Evolutionary conservation across 1,284 basidiomycete species (phyloP).

Genomic region (Malassezia arunalokei): DNA sequence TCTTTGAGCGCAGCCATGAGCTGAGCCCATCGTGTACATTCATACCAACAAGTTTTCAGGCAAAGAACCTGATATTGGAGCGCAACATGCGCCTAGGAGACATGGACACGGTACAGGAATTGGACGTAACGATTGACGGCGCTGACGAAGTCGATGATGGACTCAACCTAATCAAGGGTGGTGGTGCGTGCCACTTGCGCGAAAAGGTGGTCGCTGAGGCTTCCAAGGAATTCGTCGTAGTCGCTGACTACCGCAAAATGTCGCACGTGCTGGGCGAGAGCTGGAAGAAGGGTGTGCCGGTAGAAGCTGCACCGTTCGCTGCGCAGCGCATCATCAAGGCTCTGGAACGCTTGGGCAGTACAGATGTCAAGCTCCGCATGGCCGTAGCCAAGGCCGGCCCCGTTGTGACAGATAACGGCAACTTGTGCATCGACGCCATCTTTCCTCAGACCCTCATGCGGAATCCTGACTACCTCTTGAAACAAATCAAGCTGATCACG

Average conservation of each 20-base stretch:
- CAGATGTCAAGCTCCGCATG: constrained; percentile 32
- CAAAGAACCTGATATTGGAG: constrained; percentile 80
- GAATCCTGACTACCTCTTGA: constrained; percentile 29
- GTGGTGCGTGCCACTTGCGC: constrained; percentile 87
- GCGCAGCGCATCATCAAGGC: constrained; percentile 59
- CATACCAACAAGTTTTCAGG: constrained; percentile 65
- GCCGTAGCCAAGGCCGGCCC: constrained; percentile 64
- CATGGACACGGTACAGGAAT: constrained; percentile 57
- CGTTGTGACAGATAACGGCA: constrained; percentile 76
- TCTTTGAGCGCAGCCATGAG: constrained; percentile 67
- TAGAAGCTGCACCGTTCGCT: constrained; percentile 93
- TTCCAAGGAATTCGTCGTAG: constrained; percentile 74
- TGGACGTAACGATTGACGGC: constrained; percentile 93
- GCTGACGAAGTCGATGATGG: constrained; percentile 84
- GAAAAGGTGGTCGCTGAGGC: constrained; percentile 94
- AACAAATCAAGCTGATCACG: constrained; percentile 50
- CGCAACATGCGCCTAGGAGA: constrained; percentile 70
- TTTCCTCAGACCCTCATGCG: constrained; percentile 35
- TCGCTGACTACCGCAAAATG: constrained; percentile 87
- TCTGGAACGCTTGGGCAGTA: constrained; percentile 32
- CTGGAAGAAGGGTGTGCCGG: constrained; percentile 76
- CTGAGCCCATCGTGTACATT: constrained; percentile 56
- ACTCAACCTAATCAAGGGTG: constrained; percentile 93
- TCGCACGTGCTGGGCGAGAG: constrained; percentile 62
- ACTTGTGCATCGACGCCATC: constrained; percentile 40